Evolutionary conservation across 768 basidiomycete genomes (phyloP).

Genomic region (Phanerochaete carnosa): DNA sequence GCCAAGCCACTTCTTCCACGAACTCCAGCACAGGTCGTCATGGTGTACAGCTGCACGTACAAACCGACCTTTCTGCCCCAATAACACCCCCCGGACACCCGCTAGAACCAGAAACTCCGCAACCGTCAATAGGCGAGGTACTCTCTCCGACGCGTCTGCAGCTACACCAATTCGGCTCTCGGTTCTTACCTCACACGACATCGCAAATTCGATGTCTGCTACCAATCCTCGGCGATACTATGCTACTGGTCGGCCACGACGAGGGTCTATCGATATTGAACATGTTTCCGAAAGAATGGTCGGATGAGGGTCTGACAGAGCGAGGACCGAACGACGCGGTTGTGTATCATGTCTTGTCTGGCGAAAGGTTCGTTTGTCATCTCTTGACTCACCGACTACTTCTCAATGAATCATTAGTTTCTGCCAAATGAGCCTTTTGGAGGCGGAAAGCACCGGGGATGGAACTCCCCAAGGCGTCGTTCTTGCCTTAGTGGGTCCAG

Average conservation of each 20-base stretch:
- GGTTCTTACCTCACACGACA: constrained; percentile 79
- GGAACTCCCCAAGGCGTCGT: constrained; percentile 69
- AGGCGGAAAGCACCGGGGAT: constrained; percentile 55
- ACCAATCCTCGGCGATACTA: constrained; percentile 58
- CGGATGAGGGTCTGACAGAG: constrained; percentile 32
- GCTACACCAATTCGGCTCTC: constrained; percentile 78
- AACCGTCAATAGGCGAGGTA: constrained; percentile 41
- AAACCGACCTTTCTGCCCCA: constrained; percentile 20
- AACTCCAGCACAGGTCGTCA: not conserved
- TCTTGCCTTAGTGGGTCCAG: constrained; percentile 69
- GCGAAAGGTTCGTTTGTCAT: constrained; percentile 62
- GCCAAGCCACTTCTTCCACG: not conserved
- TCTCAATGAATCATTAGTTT: constrained; percentile 42
- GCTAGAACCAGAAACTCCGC: constrained; percentile 18
- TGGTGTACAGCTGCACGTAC: constrained; percentile 18
- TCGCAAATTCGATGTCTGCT: constrained; percentile 73
- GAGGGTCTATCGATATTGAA: constrained; percentile 79
- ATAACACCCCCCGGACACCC: constrained; percentile 15
- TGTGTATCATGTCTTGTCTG: constrained; percentile 65
- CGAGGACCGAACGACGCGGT: constrained; percentile 74
- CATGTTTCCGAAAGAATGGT: constrained; percentile 76
- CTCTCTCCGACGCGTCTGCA: constrained; percentile 62
- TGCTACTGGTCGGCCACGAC: constrained; percentile 78
- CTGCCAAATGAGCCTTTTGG: constrained; percentile 73
- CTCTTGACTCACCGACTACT: not conserved